phyloP scores from a whole-genome alignment of 1,284 basidiomycete species.

The Ustilago lituana region DNA sequence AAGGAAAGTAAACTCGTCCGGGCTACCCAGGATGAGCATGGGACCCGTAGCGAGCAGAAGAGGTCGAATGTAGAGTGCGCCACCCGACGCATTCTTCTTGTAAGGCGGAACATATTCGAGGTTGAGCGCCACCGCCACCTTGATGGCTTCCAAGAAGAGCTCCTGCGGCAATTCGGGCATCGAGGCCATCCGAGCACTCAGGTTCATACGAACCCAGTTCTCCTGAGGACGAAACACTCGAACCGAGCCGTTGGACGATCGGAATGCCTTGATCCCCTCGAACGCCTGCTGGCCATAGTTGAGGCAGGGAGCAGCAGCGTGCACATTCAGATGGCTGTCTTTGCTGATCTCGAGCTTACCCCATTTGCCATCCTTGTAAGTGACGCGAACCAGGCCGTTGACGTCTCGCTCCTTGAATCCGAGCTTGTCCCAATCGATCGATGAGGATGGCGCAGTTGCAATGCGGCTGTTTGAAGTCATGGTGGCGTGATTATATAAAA shows the following conservation, averaged over 20 bases:
- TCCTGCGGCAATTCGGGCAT: conserved; percentile 62
- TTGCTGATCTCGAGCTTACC: conserved; percentile 54
- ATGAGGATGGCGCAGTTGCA: conserved; percentile 39
- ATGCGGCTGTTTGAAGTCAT: conserved; percentile 21
- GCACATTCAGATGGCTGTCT: conserved; percentile 61
- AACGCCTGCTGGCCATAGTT: conserved; percentile 67
- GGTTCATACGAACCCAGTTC: conserved; percentile 63
- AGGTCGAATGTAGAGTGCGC: conserved; percentile 62
- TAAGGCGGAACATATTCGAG: conserved; percentile 67
- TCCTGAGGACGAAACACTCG: conserved; percentile 67
- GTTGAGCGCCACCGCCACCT: conserved; percentile 65
- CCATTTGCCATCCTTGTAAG: conserved; percentile 59
- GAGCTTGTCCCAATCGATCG: conserved; percentile 46
- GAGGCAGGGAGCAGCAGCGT: conserved; percentile 64
- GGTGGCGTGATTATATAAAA: not conserved
- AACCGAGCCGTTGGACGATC: conserved; percentile 52
- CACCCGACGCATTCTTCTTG: conserved; percentile 54
- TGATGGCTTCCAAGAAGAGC: conserved; percentile 59
- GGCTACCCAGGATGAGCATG: conserved; percentile 60
- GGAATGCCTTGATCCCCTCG: conserved; percentile 67
- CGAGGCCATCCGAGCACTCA: conserved; percentile 61
- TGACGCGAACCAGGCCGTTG: conserved; percentile 49
- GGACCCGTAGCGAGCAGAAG: conserved; percentile 64
- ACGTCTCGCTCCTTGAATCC: conserved; percentile 53
- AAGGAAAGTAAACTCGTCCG: conserved; percentile 66